A percentile compares a stretch with the other conserved stretches of the same genome.
Conservation (phyloP, 1,284 basidiomycete genomes). For the Mycena sp. region DNA sequence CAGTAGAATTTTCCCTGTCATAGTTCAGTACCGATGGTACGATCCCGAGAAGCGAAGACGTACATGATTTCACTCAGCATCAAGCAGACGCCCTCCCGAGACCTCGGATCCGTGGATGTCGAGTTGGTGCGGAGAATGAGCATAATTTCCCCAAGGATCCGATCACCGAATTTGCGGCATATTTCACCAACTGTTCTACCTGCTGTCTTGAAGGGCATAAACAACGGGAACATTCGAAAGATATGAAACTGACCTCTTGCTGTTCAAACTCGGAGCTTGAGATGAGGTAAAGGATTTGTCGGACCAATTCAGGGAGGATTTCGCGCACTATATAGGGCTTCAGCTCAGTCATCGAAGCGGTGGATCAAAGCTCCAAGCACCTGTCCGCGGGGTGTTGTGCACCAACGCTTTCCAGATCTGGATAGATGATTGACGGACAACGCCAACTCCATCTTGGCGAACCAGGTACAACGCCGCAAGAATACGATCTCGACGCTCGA, state of each 20-base stretch:
- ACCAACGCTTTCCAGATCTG: slow-evolving; percentile 99
- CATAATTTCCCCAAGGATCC: slow-evolving; percentile 88
- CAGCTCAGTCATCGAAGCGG: slow-evolving; percentile 7
- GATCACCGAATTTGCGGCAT: slow-evolving; percentile 96
- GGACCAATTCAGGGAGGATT: slow-evolving; percentile 88
- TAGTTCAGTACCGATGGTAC: slow-evolving; percentile 5
- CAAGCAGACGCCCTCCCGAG: slow-evolving; percentile 90
- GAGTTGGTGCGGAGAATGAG: slow-evolving; percentile 79
- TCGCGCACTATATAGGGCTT: slow-evolving; percentile 84
- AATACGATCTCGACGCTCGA: slow-evolving; percentile 90
- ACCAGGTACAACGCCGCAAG: slow-evolving; percentile 93
- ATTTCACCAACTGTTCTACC: slow-evolving; percentile 89
- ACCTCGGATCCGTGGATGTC: slow-evolving; percentile 76
- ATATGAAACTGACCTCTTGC: slow-evolving; percentile 74
- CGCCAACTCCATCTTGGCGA: slow-evolving; percentile 92
- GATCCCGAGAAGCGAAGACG: slow-evolving; percentile 43
- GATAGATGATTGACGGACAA: slow-evolving; percentile 91
- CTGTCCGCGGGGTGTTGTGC: slow-evolving; percentile 87
- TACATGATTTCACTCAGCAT: slow-evolving; percentile 91
- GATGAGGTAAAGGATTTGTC: slow-evolving; percentile 79
- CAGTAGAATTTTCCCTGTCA: slow-evolving; percentile 82
- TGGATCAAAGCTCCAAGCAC: slow-evolving; percentile 47
- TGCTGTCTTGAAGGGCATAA: slow-evolving; percentile 67
- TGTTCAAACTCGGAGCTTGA: slow-evolving; percentile 87
- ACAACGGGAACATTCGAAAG: slow-evolving; percentile 7